A percentile compares a stretch with the other conserved stretches of the same genome.
These are phyloP conservation scores for Penicillium sp. DNA, from an alignment of 2,329 filamentous ascomycete genomes.

Conservation along the genomic window DNA sequence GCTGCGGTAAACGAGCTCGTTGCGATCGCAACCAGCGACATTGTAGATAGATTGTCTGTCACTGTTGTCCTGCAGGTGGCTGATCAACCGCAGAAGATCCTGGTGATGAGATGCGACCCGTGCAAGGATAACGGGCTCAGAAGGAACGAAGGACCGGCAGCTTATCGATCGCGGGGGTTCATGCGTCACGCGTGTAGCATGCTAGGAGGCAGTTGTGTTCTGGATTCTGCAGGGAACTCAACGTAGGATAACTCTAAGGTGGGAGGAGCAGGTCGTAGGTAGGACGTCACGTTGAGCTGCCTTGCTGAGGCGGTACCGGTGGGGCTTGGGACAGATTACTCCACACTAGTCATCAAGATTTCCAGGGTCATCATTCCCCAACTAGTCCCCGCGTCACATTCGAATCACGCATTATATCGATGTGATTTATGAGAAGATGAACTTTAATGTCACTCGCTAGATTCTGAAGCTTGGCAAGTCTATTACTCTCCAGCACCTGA, in stretches of 20 bases:
- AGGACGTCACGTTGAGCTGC: background rate
- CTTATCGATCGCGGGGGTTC: constrained; percentile 5
- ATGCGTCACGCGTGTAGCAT: background rate
- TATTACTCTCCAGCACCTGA: background rate
- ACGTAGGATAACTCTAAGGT: background rate
- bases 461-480: background rate
- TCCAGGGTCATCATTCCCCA: background rate
- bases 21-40: constrained; percentile 16
- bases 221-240: background rate
- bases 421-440: no score
- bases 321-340: background rate
- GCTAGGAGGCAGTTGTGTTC: background rate
- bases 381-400: no score
- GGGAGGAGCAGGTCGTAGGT: background rate
- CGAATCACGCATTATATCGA: no score
- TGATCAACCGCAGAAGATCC: constrained; percentile 11
- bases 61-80: constrained; percentile 2
- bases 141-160: constrained; percentile 10
- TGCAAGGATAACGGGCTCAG: background rate
- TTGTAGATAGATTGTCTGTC: constrained; percentile 8
- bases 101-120: constrained; percentile 11
- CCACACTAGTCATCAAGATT: background rate
- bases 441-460: background rate
- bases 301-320: background rate
- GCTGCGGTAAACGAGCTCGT: constrained; percentile 12